Base-by-base conservation (phyloP, 192 early-diverging fungal genomes). In the Entrophospora sp. region DNA sequence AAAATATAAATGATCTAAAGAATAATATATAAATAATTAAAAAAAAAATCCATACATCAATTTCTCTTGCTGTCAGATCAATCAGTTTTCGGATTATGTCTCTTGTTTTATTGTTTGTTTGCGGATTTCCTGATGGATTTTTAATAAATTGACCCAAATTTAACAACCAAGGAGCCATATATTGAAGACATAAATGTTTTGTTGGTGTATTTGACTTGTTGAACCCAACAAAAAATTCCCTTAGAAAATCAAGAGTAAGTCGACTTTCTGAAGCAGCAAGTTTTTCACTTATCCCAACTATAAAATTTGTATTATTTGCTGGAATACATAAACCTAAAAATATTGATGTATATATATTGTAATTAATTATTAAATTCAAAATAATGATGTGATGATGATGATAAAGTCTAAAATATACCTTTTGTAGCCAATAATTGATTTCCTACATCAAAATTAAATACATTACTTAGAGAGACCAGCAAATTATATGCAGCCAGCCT, bases 191-290 rank as follows among this genome's bases (percentile, higher is more conserved):
- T 60, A 86, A 81, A 46, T 89, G 84, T 67, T 91, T 89, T 27
- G 89, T 76, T 25, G 83, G 80, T 25, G 79, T 78, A 49, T 74
- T 81, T 2, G 85, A 83, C 76, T 87, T 89, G 45, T 81, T 79
- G 60, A 96, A 91, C 5, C 91, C 89, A 64, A 87, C 77, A 75
- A 89, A 82, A 49, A 83, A 85, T 78, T 97, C 95, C 10, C 78
- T 81, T 45, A 98, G 69, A 74, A 98, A 89, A 73, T 94, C 94
- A 5, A 95, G 67, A 4, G 96, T 95, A 65, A 98, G 80, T 38
- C 86, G 79, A 0, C 84, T 86, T 43, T 91, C 86, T 0, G 83
- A 80, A 40, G 71, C 55, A 31, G 94, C 92, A 31, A 98, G 74
- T 12, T 83, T 80, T 64, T 85, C 85, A 71, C 93, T 94, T 62